Conservation (phyloP, 2,329 filamentous ascomycete genomes). For the Juglanconis sp. region DNA sequence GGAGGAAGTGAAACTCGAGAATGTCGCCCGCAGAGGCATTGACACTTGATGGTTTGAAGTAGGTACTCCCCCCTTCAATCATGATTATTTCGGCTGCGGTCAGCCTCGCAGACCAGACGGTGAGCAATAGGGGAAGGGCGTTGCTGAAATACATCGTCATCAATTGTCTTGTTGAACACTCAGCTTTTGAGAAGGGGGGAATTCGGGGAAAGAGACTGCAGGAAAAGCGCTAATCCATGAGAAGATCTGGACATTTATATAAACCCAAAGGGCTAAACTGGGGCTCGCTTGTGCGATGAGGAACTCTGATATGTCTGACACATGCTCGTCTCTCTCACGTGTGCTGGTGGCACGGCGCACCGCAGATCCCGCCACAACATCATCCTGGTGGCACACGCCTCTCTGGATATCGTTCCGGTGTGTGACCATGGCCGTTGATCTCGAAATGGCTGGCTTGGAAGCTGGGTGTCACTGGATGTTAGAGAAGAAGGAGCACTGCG, state of each 20-base stretch:
- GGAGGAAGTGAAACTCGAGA: slow-evolving; percentile 51
- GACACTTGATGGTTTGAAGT: slow-evolving; percentile 42
- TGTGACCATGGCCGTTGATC: too few relatives aligned
- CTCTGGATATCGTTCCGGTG: too few relatives aligned
- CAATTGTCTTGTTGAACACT: background rate
- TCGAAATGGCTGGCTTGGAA: too few relatives aligned
- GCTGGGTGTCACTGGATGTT: too few relatives aligned
- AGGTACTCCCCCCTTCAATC: slow-evolving; percentile 38
- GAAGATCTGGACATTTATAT: background rate
- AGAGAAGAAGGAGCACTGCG: too few relatives aligned
- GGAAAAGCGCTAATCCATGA: background rate
- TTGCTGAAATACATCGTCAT: background rate
- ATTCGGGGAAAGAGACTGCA: background rate
- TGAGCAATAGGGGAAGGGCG: background rate
- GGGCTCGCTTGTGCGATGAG: too few relatives aligned
- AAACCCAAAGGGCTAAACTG: too few relatives aligned
- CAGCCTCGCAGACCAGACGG: background rate
- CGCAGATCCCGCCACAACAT: too few relatives aligned
- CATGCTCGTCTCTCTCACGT: too few relatives aligned
- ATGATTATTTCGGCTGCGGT: slow-evolving; percentile 26
- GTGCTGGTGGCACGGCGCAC: too few relatives aligned
- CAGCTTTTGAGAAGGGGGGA: background rate
- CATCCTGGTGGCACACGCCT: too few relatives aligned
- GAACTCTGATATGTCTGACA: too few relatives aligned
- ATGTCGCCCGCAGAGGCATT: slow-evolving; percentile 44